Evolutionary conservation across 2,329 filamentous ascomycete genomes (phyloP).

Genomic region (Fusarium aywerte): DNA sequence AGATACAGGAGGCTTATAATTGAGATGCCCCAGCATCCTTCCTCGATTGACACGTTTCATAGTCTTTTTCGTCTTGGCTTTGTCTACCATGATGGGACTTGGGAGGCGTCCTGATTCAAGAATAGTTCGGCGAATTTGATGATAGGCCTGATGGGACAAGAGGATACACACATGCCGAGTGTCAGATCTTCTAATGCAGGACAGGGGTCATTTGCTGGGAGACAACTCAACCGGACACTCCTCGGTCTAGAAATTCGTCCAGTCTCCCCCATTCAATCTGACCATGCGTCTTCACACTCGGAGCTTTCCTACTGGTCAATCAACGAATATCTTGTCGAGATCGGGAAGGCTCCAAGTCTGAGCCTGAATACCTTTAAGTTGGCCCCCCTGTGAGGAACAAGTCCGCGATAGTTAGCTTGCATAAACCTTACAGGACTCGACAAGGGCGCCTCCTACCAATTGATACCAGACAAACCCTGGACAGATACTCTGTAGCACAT

Average conservation of each 20-base stretch:
- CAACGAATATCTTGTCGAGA: slow-evolving; percentile 1
- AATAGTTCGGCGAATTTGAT: background rate
- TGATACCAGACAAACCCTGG: background rate
- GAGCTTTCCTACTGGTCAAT: slow-evolving; percentile 10
- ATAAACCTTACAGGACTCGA: slow-evolving; percentile 7
- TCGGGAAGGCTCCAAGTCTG: background rate
- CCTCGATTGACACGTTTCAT: slow-evolving; percentile 26
- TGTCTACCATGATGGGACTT: background rate
- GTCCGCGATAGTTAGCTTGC: background rate
- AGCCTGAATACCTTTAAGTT: background rate
- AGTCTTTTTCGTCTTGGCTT: slow-evolving; percentile 3
- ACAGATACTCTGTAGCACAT: background rate
- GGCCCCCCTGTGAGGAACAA: background rate
- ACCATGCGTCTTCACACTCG: background rate
- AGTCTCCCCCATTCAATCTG: background rate
- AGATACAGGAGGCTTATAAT: background rate
- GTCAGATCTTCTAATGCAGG: slow-evolving; percentile 22
- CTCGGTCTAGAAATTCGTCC: background rate
- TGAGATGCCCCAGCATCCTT: background rate
- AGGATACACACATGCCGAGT: slow-evolving; percentile 1
- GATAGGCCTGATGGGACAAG: background rate
- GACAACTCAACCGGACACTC: background rate
- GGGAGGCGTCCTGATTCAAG: background rate
- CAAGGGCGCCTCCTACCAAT: slow-evolving; percentile 13
- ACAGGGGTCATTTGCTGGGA: slow-evolving; percentile 6